phyloP scores from a whole-genome alignment of 2,329 filamentous ascomycete species.

The Cladosporium sp. region DNA sequence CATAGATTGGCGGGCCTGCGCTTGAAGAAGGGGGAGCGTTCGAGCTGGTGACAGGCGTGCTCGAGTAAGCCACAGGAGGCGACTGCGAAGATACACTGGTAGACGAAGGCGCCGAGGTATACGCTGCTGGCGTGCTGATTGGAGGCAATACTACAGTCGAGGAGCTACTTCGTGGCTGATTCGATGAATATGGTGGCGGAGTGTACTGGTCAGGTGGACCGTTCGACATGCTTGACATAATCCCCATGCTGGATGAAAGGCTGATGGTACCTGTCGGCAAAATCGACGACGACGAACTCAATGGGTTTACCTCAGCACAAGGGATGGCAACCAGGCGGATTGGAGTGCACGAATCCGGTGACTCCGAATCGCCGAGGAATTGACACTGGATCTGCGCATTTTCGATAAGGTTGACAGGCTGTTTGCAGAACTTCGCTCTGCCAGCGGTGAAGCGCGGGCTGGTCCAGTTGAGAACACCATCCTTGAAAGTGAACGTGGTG shows the following conservation, averaged over 20 bases:
- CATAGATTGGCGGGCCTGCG: neutral
- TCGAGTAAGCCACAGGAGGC: neutral
- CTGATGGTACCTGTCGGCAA: slow-evolving; percentile 1
- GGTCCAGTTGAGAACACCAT: slow-evolving; percentile 29
- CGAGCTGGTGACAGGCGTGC: neutral
- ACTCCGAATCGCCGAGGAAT: slow-evolving; percentile 25
- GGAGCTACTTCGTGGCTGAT: neutral
- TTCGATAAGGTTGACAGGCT: slow-evolving; percentile 21
- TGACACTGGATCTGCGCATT: slow-evolving; percentile 28
- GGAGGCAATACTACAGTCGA: neutral
- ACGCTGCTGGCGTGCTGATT: neutral
- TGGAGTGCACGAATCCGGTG: slow-evolving; percentile 22
- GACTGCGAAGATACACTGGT: neutral
- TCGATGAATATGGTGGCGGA: neutral
- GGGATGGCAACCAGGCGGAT: slow-evolving; percentile 26
- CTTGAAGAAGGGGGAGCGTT: neutral
- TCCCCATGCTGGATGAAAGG: slow-evolving; percentile 9
- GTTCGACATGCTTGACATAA: slow-evolving; percentile 14
- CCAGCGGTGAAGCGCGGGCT: slow-evolving; percentile 29
- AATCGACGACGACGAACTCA: neutral
- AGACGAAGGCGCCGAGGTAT: neutral
- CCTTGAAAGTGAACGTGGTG: slow-evolving; percentile 25
- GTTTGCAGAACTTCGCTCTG: slow-evolving; percentile 30
- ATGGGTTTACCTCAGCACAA: slow-evolving; percentile 16
- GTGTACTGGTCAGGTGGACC: neutral